Evolutionary conservation across 768 basidiomycete genomes (phyloP).

Genomic region (Psilocybe tampanensis): DNA sequence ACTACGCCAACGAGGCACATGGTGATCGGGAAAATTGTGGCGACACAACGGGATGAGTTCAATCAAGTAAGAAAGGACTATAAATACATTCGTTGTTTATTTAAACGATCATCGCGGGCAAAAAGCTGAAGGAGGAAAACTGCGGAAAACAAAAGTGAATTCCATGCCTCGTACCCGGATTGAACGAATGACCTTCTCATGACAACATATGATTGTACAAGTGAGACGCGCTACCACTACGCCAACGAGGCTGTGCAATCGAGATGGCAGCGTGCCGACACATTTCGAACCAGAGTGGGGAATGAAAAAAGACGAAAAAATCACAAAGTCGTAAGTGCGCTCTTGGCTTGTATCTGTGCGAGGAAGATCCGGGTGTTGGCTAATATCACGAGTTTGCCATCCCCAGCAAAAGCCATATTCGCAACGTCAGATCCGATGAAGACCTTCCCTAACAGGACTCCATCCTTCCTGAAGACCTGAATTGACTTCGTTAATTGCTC

Average conservation of each 20-base stretch:
- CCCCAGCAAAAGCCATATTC: constrained; percentile 46
- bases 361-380: constrained; percentile 49
- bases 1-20: constrained; percentile 40
- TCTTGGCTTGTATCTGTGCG: constrained; percentile 42
- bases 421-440: constrained; percentile 48
- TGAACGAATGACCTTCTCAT: constrained; percentile 5
- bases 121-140: neutral
- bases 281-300: too few relatives aligned
- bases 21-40: neutral
- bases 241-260: neutral
- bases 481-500: too few relatives aligned
- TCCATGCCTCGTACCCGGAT: neutral
- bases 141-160: neutral
- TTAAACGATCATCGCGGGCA: too few relatives aligned
- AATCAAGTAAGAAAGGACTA: neutral
- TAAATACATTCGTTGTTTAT: neutral
- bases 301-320: too few relatives aligned
- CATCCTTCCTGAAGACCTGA: constrained; percentile 57
- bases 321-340: neutral
- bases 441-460: constrained; percentile 64
- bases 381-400: constrained; percentile 41
- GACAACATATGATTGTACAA: neutral
- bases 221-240: constrained; percentile 3
- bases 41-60: neutral
- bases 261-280: too few relatives aligned